These are phyloP conservation scores for Paracoccidioides lutzii DNA, from an alignment of 2,329 filamentous ascomycete species.

Conservation along the genomic window DNA sequence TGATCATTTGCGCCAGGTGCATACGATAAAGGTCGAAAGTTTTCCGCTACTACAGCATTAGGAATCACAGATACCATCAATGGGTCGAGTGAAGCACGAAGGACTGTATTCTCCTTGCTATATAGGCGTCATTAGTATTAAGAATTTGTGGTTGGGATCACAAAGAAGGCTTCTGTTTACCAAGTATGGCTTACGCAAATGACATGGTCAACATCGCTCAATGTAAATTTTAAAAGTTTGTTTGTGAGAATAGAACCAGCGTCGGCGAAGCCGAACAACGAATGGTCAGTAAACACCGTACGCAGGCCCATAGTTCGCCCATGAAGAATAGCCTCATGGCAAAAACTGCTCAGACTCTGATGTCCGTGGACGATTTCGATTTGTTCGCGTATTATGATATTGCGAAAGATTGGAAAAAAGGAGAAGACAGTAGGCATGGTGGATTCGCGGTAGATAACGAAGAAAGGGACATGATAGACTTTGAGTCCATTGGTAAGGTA, in stretches of 20 bases:
- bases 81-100: conserved; percentile 85
- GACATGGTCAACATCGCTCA: conserved; percentile 95
- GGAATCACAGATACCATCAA: conserved; percentile 97
- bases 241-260: conserved; percentile 92
- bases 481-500: conserved; percentile 97
- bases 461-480: conserved; percentile 93
- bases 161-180: conserved; percentile 37
- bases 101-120: conserved; percentile 95
- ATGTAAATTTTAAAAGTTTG: conserved; percentile 86
- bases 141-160: no score
- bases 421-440: conserved; percentile 97
- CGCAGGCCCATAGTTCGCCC: conserved; percentile 90
- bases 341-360: conserved; percentile 80
- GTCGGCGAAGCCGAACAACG: conserved; percentile 92
- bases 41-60: conserved; percentile 92
- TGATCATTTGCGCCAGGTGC: conserved; percentile 28
- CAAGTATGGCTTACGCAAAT: conserved; percentile 98
- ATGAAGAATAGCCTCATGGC: conserved; percentile 88
- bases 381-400: conserved; percentile 84
- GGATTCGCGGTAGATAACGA: conserved; percentile 85
- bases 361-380: conserved; percentile 99
- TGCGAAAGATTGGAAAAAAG: conserved; percentile 94
- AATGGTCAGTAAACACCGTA: conserved; percentile 96
- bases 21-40: conserved; percentile 64
- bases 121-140: conserved; percentile 8